These are phyloP conservation scores for Phytophthora sojae DNA, from an alignment of 352 stramenopile genomes.

Conservation along the genomic window DNA sequence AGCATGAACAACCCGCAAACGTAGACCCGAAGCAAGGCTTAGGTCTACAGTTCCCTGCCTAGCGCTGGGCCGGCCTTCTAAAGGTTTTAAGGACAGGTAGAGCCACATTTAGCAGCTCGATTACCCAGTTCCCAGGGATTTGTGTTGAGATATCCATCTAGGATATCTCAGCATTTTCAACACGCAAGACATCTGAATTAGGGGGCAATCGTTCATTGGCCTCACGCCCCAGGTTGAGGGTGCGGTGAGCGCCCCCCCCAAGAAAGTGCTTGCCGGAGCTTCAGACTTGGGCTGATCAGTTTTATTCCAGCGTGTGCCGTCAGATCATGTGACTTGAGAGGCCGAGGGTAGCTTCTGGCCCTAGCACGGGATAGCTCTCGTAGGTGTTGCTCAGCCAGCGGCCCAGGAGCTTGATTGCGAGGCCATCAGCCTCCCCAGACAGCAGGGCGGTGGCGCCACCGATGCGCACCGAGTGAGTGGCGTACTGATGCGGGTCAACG, in stretches of 20 bases:
- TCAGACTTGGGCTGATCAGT: background rate
- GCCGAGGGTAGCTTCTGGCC: background rate
- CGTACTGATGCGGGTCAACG: background rate
- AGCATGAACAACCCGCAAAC: no score
- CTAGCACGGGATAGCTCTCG: background rate
- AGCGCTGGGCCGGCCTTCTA: no score
- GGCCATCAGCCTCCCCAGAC: background rate
- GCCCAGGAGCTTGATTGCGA: background rate
- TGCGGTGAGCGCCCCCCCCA: background rate
- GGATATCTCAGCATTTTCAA: conserved; percentile 4
- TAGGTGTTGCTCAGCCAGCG: background rate
- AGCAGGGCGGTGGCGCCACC: background rate
- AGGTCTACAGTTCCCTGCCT: no score
- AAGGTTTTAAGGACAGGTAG: no score
- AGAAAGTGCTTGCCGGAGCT: background rate
- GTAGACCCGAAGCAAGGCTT: no score
- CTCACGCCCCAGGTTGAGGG: conserved; percentile 3
- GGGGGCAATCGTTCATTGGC: conserved; percentile 1
- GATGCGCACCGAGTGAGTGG: background rate
- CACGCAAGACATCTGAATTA: conserved; percentile 3
- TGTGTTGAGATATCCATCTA: background rate
- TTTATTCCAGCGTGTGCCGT: background rate
- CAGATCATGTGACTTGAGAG: background rate
- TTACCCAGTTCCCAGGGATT: no score
- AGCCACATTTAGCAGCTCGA: no score